A percentile compares a stretch with the other conserved stretches of the same genome.
phyloP scores from a whole-genome alignment of 495 filamentous ascomycete genomes.

The Trichoderma gamsii region DNA sequence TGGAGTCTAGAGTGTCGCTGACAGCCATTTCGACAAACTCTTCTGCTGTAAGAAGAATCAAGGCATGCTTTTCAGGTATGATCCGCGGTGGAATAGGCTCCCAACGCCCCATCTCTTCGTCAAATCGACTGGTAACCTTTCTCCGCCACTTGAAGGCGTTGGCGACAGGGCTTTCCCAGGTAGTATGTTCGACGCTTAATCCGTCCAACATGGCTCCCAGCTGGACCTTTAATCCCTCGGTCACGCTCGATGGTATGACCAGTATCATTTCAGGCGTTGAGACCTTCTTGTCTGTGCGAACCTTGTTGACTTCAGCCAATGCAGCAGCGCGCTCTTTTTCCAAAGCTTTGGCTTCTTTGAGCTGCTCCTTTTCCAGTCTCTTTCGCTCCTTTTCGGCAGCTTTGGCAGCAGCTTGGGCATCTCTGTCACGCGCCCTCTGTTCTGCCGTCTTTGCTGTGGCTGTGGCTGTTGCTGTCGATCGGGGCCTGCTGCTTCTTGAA shows the following conservation, averaged over 20 bases:
- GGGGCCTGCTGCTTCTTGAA: conserved; percentile 19
- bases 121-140: conserved; percentile 57
- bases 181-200: conserved; percentile 34
- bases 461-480: conserved; percentile 16
- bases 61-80: conserved; percentile 57
- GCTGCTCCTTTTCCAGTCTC: conserved; percentile 44
- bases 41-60: conserved; percentile 59
- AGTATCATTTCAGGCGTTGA: conserved; percentile 80
- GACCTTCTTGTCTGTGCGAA: conserved; percentile 69
- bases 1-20: conserved; percentile 49
- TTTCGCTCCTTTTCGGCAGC: conserved; percentile 54
- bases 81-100: conserved; percentile 57
- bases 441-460: conserved; percentile 26
- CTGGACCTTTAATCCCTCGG: conserved; percentile 48
- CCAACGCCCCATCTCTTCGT: conserved; percentile 57
- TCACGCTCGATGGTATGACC: conserved; percentile 57
- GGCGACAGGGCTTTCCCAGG: conserved; percentile 43
- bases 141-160: conserved; percentile 71
- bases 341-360: conserved; percentile 52
- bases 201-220: conserved; percentile 49
- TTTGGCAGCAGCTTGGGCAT: conserved; percentile 33
- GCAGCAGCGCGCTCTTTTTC: conserved; percentile 65
- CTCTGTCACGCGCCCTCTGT: conserved; percentile 32
- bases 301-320: conserved; percentile 67
- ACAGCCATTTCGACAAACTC: conserved; percentile 63